Conservation (phyloP, 768 basidiomycete genomes). For the Mycena epipterygia region DNA sequence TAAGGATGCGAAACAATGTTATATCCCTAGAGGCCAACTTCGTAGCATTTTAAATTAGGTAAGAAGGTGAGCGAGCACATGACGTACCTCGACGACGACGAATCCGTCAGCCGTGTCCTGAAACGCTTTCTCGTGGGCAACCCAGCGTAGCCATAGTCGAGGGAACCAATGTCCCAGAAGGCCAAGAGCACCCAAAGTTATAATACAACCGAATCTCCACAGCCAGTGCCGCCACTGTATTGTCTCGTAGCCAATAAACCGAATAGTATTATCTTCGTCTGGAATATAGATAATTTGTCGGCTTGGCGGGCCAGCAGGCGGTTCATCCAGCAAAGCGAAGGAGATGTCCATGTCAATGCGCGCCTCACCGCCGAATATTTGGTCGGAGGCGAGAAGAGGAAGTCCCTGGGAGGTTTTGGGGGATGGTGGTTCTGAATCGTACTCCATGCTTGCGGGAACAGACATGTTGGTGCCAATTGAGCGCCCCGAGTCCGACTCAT, state of each 20-base stretch:
- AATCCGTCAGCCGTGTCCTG: constrained; percentile 77
- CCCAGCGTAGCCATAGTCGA: constrained; percentile 89
- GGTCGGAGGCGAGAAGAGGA: constrained; percentile 80
- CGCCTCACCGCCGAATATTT: constrained; percentile 86
- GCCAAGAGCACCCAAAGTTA: constrained; percentile 79
- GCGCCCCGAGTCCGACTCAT: constrained; percentile 51
- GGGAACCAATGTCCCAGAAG: constrained; percentile 96
- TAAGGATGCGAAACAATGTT: constrained; percentile 78
- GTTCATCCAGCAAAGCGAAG: constrained; percentile 73
- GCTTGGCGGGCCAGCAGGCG: constrained; percentile 85
- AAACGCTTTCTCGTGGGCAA: constrained; percentile 87
- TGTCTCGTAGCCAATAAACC: constrained; percentile 89
- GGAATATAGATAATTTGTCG: constrained; percentile 87
- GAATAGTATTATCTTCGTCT: constrained; percentile 91
- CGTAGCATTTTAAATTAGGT: constrained; percentile 40
- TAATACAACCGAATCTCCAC: constrained; percentile 80
- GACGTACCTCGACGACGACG: constrained; percentile 90
- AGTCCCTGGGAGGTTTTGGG: constrained; percentile 65
- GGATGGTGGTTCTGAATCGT: constrained; percentile 79
- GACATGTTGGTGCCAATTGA: constrained; percentile 58
- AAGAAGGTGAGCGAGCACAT: constrained; percentile 2
- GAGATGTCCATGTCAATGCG: constrained; percentile 85
- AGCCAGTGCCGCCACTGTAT: constrained; percentile 70
- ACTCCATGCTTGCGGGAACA: constrained; percentile 73
- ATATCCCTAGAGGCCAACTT: constrained; percentile 91